Base-by-base conservation (phyloP, 2,329 filamentous ascomycete species). In the Talaromyces marneffei region DNA sequence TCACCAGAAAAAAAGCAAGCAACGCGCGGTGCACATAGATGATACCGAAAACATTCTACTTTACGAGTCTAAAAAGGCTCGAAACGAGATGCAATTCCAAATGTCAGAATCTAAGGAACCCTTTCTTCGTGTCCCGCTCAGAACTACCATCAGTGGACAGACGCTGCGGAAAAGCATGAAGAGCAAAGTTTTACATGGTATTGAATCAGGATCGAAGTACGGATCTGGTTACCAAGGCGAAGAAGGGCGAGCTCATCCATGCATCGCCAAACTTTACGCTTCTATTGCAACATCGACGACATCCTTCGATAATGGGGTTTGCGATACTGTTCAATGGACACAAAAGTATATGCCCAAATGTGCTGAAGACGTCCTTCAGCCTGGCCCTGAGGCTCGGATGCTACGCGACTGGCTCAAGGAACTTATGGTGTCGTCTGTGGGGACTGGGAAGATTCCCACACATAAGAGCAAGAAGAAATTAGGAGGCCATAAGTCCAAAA, bases 391-490 rank as follows among this genome's bases (percentile, higher is more conserved):
- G 72, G 85, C 86, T 1, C 70, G 80, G 1, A 77, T 93, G 8
- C 76, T 99, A 25, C 87, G 86, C 61, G 85, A 93, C 63, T 99
- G 94, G 94, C 78, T 99, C 7, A 81, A 85, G 62, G 85, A 83
- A 35, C 80, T 96, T 50, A 89, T 86, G 62, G 87, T 99, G 0
- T 85, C 89, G 64, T 83, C 90, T 4, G 89, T 97, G 0, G 87
- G 90, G 62, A 87, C 84, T 0, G 85, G 85, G 1, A 73, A 65
- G 42, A 65, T 58, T 66, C 62, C 65, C 3, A 76, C 66, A 25
- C 70, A 76, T 64, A 68, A 66, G 63, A 61, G 44, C 33, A 71
- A 72, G 52, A 50, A 62, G 66, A 66, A 66, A 56, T 57, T 61
- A 59, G 54, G 65, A 33, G 66, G 68, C 23, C 72, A 67, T 68